Evolutionary conservation across 2,329 filamentous ascomycete species (phyloP).

Genomic region (Diaporthe sp.): DNA sequence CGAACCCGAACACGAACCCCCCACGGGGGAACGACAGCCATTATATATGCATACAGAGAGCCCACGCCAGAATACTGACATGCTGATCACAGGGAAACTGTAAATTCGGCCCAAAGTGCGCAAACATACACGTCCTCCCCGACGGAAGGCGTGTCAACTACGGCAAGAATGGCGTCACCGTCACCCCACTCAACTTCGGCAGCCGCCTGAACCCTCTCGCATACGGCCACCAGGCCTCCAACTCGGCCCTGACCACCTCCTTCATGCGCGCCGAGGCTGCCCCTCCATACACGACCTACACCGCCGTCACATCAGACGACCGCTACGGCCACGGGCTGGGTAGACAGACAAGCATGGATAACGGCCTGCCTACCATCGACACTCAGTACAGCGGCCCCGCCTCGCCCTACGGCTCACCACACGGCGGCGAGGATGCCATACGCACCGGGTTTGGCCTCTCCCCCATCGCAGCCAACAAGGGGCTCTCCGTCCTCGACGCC

Average conservation of each 20-base stretch:
- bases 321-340: conserved; percentile 54
- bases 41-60: neutral
- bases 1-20: neutral
- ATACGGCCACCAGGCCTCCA: conserved; percentile 73
- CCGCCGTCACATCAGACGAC: conserved; percentile 55
- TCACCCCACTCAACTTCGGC: conserved; percentile 69
- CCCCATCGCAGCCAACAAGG: conserved; percentile 73
- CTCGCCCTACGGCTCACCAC: conserved; percentile 83
- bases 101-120: conserved; percentile 98
- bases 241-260: conserved; percentile 77
- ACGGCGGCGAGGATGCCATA: conserved; percentile 70
- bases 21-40: neutral
- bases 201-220: conserved; percentile 74
- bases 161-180: conserved; percentile 74
- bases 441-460: conserved; percentile 80
- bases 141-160: conserved; percentile 93
- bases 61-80: conserved; percentile 20
- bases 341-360: conserved; percentile 64
- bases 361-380: conserved; percentile 67
- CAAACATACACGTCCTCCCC: conserved; percentile 93
- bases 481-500: conserved; percentile 90
- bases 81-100: conserved; percentile 81
- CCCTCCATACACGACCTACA: conserved; percentile 59
- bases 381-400: conserved; percentile 65
- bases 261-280: conserved; percentile 71